Evolutionary conservation across 1,139 yeast species (phyloP), one percentile per base, ranked within the genome.

Genomic region (Saccharomyces hybrid): DNA sequence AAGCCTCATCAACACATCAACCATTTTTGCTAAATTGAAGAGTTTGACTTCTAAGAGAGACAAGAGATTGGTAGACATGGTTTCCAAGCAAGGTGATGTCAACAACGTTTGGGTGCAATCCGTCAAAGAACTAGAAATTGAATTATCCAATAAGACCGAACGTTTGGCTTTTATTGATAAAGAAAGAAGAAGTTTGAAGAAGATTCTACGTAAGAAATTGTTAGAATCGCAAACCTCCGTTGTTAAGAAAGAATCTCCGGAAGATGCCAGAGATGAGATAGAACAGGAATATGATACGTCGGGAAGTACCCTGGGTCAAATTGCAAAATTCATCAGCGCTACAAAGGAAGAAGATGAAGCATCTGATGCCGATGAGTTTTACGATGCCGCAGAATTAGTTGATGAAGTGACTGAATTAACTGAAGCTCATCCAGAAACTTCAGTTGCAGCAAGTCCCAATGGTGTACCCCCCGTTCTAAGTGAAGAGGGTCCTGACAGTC

Each of bases 51-150:
- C 63, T 1, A 68, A 68, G 38, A 68, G 75, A 56, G 75, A 72
- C 56, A 65, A 64, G 38, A 80, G 74, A 59, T 65, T 83, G 55
- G 65, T 73, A 48, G 78, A 79, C 54, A 78, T 76, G 59, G 75
- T 88, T 52, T 86, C 85, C 53, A 82, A 91, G 60, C 95, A 91
- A 63, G 78, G 81, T 49, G 93, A 88, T 66, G 82, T 90, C 52
- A 90, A 91, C 65, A 80, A 84, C 50, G 78, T 91, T 50, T 93
- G 99, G 99, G 96, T 91, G 62, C 82, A 81, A 61, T 88, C 96
- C 3, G 86, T 93, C 58, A 86, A 85, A 56, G 91, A 87, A 57
- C 73, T 93, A 56, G 98, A 95, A 70, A 73, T 80, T 44, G 97
- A 93, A 68, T 83, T 89, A 61, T 82, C 84, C 50, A 80, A 80